Base-by-base conservation (phyloP, 2,329 filamentous ascomycete species). In the Sporothrix pseudoabietina region DNA sequence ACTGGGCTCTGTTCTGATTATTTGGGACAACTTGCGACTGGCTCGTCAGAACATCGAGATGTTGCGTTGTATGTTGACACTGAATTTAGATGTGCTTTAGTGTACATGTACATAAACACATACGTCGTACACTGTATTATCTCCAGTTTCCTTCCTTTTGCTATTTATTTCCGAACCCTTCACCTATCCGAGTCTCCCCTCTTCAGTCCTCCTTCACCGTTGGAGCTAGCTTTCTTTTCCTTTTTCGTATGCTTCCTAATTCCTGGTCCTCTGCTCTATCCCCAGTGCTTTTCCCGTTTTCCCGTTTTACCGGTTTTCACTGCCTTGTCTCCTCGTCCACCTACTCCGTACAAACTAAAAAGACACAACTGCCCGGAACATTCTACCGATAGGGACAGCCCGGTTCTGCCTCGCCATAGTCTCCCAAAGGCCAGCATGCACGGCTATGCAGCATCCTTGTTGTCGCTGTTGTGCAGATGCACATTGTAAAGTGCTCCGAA, bases 351-450 rank as follows among this genome's bases (percentile, higher is more conserved):
- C n/a, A 10, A 26, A 57, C 54, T 30, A 30, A n/a, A 30, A 55
- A 55, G 3, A 10, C 8, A 26, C 22, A 5, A 7, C 39, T 30
- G n/a, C 39, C 61, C 69, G 55, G 55, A 39, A 71, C 41, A 52
- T 63, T 55, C 69, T 63, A 63, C 69, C 69, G 55, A 52, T 52
- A 52, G 55, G 41, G 16, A 32, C 16, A 41, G 39, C 61, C 39
- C 19, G 19, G 10, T 26, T 30, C 39, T 22, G 35, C n/a, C 39
- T 44, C n/a, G 55, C 30, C 30, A 59, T 16, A 35, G 55, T 16
- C 55, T 59, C 55, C 55, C 55, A 59, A 39, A 59, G 55, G 55
- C 55, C 30, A 39, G 16, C 44, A 35, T 26, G 61, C n/a, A 44
- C 12, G 41, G 39, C 39, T 30, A 30, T 66, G 39, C 22, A 30